Base-by-base conservation (phyloP, 2,329 filamentous ascomycete species). In the Penicillium crustosum region DNA sequence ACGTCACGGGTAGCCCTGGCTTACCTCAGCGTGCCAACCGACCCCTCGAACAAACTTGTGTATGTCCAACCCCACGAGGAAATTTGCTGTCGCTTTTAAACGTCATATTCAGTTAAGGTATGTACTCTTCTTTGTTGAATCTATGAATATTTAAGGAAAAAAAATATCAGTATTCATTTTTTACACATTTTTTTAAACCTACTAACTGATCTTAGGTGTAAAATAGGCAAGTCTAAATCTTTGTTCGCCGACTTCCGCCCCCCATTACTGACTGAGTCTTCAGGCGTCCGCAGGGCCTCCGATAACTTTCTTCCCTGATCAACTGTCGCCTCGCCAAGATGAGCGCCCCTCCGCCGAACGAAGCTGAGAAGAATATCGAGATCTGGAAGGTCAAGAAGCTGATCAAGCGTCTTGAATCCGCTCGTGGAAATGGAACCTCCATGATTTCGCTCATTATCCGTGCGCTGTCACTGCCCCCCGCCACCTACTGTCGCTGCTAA, bases 391-490 rank as follows among this genome's bases (percentile, higher is more conserved):
- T 99, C 75, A 99, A 99, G 86, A 99, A 99, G 84, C 83, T 99
- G 75, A 96, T 99, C 82, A 99, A 97, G 82, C 90, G 94, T 72
- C 91, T 99, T 71, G 94, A 97, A 80, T 90, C 91, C 63, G 95
- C 95, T 69, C 86, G 95, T 77, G 94, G 94, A 77, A 99, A 99
- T 86, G 94, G 94, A 81, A 99, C 94, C 65, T 93, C 89, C 82
- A 99, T 99, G 94, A 99, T 99, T 79, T 97, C 93, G 65, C 86
- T 99, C 79, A 97, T 99, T 72, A 97, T 99, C 74, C 94, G 91
- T 95, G 82, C 73, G 90, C 81, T 49, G 55, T 25, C 49, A 29
- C n/a, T 48, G 8, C 25, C 15, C 15, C 38, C 31, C 43, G 35
- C 44, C 45, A 42, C 45, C 42, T 31, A 49, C 42, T 12, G 35